phyloP scores from a whole-genome alignment of 164 flowering plant genomes.

The Nymphaea thermarum region DNA sequence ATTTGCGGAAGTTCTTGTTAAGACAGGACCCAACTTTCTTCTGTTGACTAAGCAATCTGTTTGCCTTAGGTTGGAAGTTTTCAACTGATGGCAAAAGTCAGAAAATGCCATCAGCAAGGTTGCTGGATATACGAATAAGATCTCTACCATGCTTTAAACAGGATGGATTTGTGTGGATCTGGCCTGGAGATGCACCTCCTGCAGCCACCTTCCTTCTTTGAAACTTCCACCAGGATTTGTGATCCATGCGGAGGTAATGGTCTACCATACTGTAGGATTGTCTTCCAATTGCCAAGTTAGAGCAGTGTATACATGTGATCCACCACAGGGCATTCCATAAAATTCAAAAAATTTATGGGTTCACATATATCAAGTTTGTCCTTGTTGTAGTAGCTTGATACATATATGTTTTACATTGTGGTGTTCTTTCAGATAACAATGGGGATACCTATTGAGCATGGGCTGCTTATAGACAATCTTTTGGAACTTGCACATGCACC shows the following conservation, averaged over 20 bases:
- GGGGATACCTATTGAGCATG: too few relatives aligned
- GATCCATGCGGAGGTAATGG: slow-evolving; percentile 81
- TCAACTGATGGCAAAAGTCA: slow-evolving; percentile 90
- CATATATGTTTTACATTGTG: too few relatives aligned
- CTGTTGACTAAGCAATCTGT: background rate
- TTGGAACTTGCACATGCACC: too few relatives aligned
- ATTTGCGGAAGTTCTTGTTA: background rate
- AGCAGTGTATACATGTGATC: too few relatives aligned
- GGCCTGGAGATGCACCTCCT: slow-evolving; percentile 95
- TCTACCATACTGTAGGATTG: too few relatives aligned
- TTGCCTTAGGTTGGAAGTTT: slow-evolving; percentile 84
- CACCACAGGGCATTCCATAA: background rate
- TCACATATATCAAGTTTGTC: too few relatives aligned
- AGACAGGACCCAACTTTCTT: background rate
- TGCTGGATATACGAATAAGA: slow-evolving; percentile 53
- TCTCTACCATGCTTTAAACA: slow-evolving; percentile 85
- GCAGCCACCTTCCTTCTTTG: slow-evolving; percentile 63
- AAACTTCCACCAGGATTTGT: slow-evolving; percentile 75
- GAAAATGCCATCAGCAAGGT: slow-evolving; percentile 91
- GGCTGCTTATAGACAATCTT: too few relatives aligned
- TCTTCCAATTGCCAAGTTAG: too few relatives aligned
- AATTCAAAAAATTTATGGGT: background rate
- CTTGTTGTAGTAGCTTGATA: too few relatives aligned
- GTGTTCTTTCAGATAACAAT: too few relatives aligned
- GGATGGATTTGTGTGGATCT: slow-evolving; percentile 95